These are phyloP conservation scores for Aspergillus ellipticus DNA, from an alignment of 495 filamentous ascomycete genomes.

Conservation along the genomic window DNA sequence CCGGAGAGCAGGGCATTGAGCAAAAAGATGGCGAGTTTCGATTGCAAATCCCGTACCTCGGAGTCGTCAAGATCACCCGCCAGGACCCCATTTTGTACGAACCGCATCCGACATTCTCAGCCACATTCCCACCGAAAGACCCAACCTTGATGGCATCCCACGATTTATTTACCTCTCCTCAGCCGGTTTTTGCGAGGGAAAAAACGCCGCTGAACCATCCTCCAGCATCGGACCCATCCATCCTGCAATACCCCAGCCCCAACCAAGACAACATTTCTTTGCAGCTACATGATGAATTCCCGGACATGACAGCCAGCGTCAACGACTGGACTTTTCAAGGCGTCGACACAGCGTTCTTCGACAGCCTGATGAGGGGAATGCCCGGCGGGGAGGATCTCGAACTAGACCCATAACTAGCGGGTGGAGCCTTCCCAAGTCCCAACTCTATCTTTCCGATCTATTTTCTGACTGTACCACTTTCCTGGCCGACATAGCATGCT, in stretches of 20 bases:
- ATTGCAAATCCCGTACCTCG: conserved; percentile 36
- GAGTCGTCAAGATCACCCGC: conserved; percentile 22
- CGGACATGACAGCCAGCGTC: conserved; percentile 10
- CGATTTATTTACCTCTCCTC: too few species aligned
- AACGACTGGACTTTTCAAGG: conserved; percentile 29
- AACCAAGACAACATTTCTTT: not conserved
- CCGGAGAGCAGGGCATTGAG: conserved; percentile 10
- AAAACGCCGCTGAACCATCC: too few species aligned
- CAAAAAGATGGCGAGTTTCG: conserved; percentile 7
- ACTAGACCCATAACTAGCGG: too few species aligned
- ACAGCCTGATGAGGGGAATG: conserved; percentile 5
- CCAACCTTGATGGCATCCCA: not conserved
- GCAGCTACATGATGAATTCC: too few species aligned
- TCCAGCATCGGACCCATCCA: not conserved
- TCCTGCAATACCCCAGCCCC: conserved; percentile 8
- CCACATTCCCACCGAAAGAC: conserved; percentile 1
- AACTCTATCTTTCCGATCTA: too few species aligned
- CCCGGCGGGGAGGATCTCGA: too few species aligned
- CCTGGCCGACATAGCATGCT: too few species aligned
- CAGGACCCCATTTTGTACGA: not conserved
- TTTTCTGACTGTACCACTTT: too few species aligned
- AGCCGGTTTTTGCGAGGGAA: too few species aligned
- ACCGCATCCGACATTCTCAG: not conserved
- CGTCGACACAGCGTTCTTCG: conserved; percentile 27
- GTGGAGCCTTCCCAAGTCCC: too few species aligned